Conservation (phyloP, 331 rosid species). For the Rhamnella rubrinervis region DNA sequence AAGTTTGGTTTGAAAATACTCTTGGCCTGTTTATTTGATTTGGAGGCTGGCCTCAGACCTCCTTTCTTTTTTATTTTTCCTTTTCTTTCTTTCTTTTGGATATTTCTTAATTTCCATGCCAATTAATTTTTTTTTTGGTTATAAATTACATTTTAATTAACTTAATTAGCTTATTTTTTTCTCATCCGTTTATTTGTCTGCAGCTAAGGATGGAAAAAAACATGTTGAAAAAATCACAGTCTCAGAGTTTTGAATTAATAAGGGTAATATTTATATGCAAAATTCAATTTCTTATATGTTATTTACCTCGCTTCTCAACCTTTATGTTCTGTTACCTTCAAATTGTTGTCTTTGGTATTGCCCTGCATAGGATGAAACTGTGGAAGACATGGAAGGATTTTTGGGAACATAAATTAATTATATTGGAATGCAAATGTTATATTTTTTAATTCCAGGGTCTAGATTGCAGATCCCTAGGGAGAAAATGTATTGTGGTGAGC, state of each 20-base stretch:
- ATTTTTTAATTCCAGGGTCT: too few species aligned
- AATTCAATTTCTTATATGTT: slow-evolving; percentile 11
- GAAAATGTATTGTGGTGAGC: too few species aligned
- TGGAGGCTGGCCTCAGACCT: too few species aligned
- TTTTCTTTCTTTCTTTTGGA: background rate
- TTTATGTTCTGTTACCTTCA: too few species aligned
- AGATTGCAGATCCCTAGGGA: too few species aligned
- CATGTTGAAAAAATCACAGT: slow-evolving; percentile 50
- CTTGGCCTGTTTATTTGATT: background rate
- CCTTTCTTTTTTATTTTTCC: too few species aligned
- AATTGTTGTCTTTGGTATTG: too few species aligned
- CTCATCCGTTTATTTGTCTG: slow-evolving; percentile 24
- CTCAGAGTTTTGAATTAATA: slow-evolving; percentile 52
- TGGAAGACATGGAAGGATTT: too few species aligned
- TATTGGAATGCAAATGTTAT: too few species aligned
- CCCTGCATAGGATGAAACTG: too few species aligned
- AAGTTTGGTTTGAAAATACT: background rate
- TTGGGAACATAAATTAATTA: too few species aligned
- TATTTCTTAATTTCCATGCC: background rate
- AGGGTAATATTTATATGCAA: slow-evolving; percentile 37
- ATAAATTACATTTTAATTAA: background rate
- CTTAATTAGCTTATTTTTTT: background rate
- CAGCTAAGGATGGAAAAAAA: slow-evolving; percentile 72
- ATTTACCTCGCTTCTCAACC: too few species aligned
- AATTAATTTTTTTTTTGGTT: background rate